phyloP scores from a whole-genome alignment of 75 land plant species.

The Isoetes taiwanensis region DNA sequence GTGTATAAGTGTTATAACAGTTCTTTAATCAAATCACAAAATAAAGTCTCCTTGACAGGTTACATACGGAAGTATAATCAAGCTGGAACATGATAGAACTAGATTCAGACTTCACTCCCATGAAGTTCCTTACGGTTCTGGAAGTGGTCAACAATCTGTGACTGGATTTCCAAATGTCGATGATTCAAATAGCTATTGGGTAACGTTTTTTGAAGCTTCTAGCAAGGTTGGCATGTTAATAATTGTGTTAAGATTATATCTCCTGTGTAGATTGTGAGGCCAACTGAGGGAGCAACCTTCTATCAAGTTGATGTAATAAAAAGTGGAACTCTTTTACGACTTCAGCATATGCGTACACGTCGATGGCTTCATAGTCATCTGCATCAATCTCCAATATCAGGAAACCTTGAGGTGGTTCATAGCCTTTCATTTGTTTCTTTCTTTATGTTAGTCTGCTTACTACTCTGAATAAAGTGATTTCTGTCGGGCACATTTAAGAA shows the following conservation, averaged over 20 bases:
- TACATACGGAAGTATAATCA: conserved; percentile 72
- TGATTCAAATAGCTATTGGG: conserved; percentile 96
- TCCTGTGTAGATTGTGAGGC: conserved; percentile 70
- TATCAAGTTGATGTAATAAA: conserved; percentile 74
- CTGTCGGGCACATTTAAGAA: no score
- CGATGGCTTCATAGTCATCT: conserved; percentile 96
- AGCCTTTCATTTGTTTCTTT: conserved; percentile 1
- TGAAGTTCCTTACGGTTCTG: conserved; percentile 95
- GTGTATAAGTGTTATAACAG: no score
- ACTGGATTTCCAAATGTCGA: conserved; percentile 79
- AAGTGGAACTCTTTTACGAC: conserved; percentile 48
- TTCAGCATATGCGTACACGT: conserved; percentile 88
- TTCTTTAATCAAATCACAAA: no score
- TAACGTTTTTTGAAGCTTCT: no score
- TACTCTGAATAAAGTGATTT: no score
- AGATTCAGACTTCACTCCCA: conserved; percentile 89
- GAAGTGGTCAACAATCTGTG: conserved; percentile 95
- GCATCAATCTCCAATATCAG: conserved; percentile 85
- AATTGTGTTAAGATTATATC: no score
- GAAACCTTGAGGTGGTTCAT: conserved; percentile 91
- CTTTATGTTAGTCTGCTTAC: no score
- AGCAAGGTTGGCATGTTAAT: no score
- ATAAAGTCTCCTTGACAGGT: no score
- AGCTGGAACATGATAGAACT: conserved; percentile 81
- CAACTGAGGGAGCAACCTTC: conserved; percentile 37